Evolutionary conservation across 441 rosid genomes (phyloP).

Genomic region (Syzygium syzygioides): DNA sequence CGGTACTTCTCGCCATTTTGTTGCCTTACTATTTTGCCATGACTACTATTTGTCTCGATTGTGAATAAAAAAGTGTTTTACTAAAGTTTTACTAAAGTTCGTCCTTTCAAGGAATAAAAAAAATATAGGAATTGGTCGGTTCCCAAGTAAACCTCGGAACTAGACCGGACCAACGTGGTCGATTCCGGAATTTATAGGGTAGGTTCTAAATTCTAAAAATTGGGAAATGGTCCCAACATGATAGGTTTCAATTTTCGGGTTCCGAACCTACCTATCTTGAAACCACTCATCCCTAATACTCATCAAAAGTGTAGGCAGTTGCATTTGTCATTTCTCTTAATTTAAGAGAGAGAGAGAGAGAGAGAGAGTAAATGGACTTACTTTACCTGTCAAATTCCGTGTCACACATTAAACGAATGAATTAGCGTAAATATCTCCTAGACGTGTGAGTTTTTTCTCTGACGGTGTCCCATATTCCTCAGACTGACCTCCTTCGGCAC

Average conservation of each 20-base stretch:
- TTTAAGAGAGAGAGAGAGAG: too few species aligned
- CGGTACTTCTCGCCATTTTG: not conserved
- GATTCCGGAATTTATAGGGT: not conserved
- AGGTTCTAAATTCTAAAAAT: not conserved
- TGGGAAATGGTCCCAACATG: fast-evolving
- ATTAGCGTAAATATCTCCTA: not conserved
- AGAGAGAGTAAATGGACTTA: not conserved
- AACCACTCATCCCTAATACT: not conserved
- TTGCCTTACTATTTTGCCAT: not conserved
- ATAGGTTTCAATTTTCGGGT: not conserved
- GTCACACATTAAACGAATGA: not conserved
- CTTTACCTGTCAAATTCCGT: not conserved
- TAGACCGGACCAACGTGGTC: fast-evolving
- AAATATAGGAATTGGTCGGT: not conserved
- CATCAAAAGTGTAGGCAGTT: not conserved
- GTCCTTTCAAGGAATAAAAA: not conserved
- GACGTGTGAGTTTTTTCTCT: not conserved
- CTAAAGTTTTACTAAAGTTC: too few species aligned
- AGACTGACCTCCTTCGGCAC: not conserved
- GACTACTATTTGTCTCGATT: not conserved
- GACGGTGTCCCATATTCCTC: not conserved
- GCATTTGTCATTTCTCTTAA: not conserved
- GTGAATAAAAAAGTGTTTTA: not conserved
- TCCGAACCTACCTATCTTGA: not conserved
- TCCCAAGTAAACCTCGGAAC: not conserved